These are phyloP conservation scores for Candolleomyces aberdarensis DNA, from an alignment of 768 basidiomycete genomes.

Conservation along the genomic window DNA sequence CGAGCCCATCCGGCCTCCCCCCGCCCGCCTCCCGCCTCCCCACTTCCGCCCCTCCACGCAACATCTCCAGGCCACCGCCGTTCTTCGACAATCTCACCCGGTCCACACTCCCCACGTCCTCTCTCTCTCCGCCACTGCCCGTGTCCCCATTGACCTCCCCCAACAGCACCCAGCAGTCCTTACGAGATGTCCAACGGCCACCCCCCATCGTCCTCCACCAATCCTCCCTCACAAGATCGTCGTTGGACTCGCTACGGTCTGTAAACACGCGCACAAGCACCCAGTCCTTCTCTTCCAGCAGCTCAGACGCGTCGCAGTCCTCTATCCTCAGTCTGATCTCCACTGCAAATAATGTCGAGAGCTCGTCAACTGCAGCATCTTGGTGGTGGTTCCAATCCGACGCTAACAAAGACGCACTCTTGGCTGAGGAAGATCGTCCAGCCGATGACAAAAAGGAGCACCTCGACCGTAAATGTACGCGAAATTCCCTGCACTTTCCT, in stretches of 20 bases:
- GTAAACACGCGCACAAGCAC: constrained; percentile 23
- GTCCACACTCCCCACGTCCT: constrained; percentile 60
- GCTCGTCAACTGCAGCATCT: constrained; percentile 20
- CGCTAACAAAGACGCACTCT: constrained; percentile 39
- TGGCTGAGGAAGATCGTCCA: constrained; percentile 49
- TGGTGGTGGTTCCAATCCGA: constrained; percentile 57
- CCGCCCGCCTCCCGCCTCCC: constrained; percentile 40
- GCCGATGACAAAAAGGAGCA: constrained; percentile 42
- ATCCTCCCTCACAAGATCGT: constrained; percentile 43
- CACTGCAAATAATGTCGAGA: constrained; percentile 8
- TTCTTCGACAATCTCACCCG: constrained; percentile 55
- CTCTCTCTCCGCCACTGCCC: constrained; percentile 42
- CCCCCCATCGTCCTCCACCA: constrained; percentile 34
- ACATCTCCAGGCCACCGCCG: constrained; percentile 45
- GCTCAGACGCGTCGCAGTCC: constrained; percentile 12
- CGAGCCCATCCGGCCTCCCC: constrained; percentile 42
- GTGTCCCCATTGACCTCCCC: constrained; percentile 11
- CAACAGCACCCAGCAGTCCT: constrained; percentile 9
- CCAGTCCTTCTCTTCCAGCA: constrained; percentile 18
- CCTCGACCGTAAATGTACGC: constrained; percentile 60
- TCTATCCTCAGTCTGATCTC: not conserved
- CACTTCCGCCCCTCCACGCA: constrained; percentile 28
- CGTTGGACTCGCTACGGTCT: constrained; percentile 57
- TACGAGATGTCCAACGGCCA: constrained; percentile 17
- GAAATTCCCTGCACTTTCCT: not conserved